Conservation (phyloP, 2,329 filamentous ascomycete genomes). For the Aspergillus amoenus region DNA sequence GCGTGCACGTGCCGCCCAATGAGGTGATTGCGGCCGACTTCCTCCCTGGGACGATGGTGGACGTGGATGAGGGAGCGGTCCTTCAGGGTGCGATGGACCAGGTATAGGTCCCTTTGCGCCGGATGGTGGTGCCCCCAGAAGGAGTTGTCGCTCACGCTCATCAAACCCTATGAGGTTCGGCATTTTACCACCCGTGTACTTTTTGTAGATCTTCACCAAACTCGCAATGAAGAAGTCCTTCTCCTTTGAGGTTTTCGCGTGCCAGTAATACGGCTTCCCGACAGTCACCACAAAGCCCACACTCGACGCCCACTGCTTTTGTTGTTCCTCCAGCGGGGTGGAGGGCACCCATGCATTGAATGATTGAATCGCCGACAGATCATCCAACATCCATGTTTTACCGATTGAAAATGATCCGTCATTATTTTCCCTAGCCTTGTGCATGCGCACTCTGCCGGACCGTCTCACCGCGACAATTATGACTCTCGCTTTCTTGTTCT, state of each 20-base stretch:
- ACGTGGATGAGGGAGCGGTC: slow-evolving; percentile 25
- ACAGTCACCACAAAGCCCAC: slow-evolving; percentile 85
- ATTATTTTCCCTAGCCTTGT: slow-evolving; percentile 93
- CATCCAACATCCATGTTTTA: slow-evolving; percentile 97
- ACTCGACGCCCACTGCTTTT: slow-evolving; percentile 74
- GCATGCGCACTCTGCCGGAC: slow-evolving; percentile 88
- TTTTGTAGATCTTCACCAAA: slow-evolving; percentile 91
- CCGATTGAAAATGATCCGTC: slow-evolving; percentile 96
- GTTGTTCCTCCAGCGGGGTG: slow-evolving; percentile 60
- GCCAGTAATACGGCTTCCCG: slow-evolving; percentile 96
- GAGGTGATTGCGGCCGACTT: slow-evolving; percentile 30
- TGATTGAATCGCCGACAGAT: slow-evolving; percentile 79
- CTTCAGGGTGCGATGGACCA: slow-evolving; percentile 24
- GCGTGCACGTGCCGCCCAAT: slow-evolving; percentile 30
- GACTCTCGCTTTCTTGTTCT: slow-evolving; percentile 81
- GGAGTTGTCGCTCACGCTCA: slow-evolving; percentile 70
- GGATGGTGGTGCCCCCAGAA: slow-evolving; percentile 55
- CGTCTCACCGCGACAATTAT: slow-evolving; percentile 93
- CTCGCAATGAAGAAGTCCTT: slow-evolving; percentile 99
- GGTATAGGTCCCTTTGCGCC: slow-evolving; percentile 24
- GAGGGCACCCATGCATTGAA: slow-evolving; percentile 64
- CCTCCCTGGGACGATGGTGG: slow-evolving; percentile 28
- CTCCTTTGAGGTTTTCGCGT: slow-evolving; percentile 88
- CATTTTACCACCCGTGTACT: slow-evolving; percentile 84
- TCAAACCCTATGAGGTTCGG: slow-evolving; percentile 84